Conservation (phyloP, 257 asterid species). For the Ballota nigra region DNA sequence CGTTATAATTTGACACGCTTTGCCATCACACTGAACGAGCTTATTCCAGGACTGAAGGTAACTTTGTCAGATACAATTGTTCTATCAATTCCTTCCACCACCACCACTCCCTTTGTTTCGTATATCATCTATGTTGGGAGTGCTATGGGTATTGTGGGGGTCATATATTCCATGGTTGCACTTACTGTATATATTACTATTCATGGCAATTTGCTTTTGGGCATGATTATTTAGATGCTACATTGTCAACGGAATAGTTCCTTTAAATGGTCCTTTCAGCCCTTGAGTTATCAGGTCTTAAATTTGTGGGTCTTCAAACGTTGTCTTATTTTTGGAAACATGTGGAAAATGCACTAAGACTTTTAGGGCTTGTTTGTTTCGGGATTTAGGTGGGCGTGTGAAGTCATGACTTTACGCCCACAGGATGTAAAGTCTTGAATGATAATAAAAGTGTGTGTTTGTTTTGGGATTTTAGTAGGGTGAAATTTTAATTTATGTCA, state of each 20-base stretch:
- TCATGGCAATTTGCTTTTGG: neutral
- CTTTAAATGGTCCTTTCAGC: neutral
- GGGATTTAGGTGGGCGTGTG: too few relatives aligned
- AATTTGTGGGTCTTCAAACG: neutral
- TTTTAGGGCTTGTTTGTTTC: too few relatives aligned
- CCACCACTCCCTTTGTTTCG: too few relatives aligned
- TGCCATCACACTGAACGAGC: conserved; percentile 86
- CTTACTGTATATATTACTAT: too few relatives aligned
- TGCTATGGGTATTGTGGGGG: neutral
- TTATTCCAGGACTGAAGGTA: conserved; percentile 75
- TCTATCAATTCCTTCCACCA: neutral
- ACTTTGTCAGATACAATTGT: neutral
- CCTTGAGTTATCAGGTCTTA: neutral
- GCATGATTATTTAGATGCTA: neutral
- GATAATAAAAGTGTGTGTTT: too few relatives aligned
- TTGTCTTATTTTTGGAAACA: neutral
- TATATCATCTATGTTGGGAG: neutral
- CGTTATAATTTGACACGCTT: conserved; percentile 93
- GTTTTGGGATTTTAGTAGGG: too few relatives aligned
- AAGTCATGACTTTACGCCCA: too few relatives aligned
- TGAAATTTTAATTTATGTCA: too few relatives aligned
- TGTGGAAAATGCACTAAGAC: neutral
- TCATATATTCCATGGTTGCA: too few relatives aligned
- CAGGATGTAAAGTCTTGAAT: too few relatives aligned
- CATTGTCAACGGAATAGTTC: neutral